Percentiles rank a stretch among this genome's conserved stretches.
Evolutionary conservation across 1,284 basidiomycete species (phyloP).

Genomic region (Hymenochaete sp.): DNA sequence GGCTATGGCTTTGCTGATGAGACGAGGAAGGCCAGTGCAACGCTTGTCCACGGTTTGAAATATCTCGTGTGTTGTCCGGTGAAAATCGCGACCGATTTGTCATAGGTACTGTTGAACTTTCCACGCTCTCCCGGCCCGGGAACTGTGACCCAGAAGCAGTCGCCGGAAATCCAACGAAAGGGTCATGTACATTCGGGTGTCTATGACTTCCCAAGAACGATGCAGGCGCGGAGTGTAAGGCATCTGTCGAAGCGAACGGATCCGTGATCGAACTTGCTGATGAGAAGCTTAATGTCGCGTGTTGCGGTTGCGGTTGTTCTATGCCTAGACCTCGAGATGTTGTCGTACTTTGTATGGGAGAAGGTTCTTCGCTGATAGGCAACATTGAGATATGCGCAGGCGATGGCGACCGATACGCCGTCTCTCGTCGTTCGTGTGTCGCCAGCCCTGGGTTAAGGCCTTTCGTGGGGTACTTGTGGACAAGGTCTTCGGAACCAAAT

Average conservation of each 20-base stretch:
- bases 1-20: constrained; percentile 17
- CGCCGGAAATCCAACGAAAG: constrained; percentile 27
- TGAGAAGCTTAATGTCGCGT: background rate
- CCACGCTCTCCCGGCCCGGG: background rate
- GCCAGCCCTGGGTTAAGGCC: constrained; percentile 34
- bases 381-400: constrained; percentile 9
- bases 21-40: constrained; percentile 15
- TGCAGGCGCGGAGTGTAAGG: constrained; percentile 15
- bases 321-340: background rate
- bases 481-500: constrained; percentile 61
- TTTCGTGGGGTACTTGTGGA: constrained; percentile 60
- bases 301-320: constrained; percentile 15
- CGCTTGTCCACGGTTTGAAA: too few relatives aligned
- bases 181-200: constrained; percentile 21
- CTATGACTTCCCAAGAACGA: constrained; percentile 21
- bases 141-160: constrained; percentile 26
- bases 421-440: constrained; percentile 46
- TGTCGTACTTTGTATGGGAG: background rate
- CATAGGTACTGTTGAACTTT: constrained; percentile 8
- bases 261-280: too few relatives aligned
- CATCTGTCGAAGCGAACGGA: background rate
- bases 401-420: constrained; percentile 21
- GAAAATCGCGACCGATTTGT: constrained; percentile 11
- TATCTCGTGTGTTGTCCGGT: constrained; percentile 19
- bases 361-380: constrained; percentile 10